Evolutionary conservation across 2,329 filamentous ascomycete species (phyloP), one percentile per base, ranked within the genome.

Genomic region (Sordariomycetes sp.): DNA sequence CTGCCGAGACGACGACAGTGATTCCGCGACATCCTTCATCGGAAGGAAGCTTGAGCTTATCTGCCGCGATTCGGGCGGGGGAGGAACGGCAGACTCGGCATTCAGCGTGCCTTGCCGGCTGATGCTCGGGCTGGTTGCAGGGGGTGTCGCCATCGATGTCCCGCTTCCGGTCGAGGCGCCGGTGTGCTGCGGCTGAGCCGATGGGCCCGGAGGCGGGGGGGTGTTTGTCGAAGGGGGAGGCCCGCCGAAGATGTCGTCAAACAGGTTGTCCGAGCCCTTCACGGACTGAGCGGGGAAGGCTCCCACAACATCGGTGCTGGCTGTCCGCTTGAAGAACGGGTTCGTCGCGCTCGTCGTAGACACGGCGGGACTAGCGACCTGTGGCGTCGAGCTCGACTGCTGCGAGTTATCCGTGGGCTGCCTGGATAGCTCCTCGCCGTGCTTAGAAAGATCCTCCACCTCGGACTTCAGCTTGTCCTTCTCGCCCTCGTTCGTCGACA

Each of bases 401-500:
- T 76, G 76, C n/a, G 81, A 80, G 63, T 72, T 74, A 51, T 77
- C 73, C 61, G 77, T 77, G 60, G 71, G 74, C 69, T 78, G 82
- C 65, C 78, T 78, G 35, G 77, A 73, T 57, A 75, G 72, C 60
- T 84, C 86, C 67, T 82, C 83, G 64, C 76, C 83, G 65, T 75
- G 82, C 77, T 79, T 87, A 69, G 74, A 80, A 62, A 87, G 79
- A 56, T 83, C 85, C 60, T 86, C 86, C 52, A 87, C 86, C 70
- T 97, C 93, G 1, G 78, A 76, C 74, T 91, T 92, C 46, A 96
- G 77, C 76, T 90, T 93, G 61, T 97, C 93, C 35, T 89, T 83
- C 70, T 97, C 93, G 54, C 82, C 83, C 71, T 99, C 94, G 59
- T 88, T 90, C 1, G 92, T 97, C 40, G 87, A 83, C 60, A 97